Base-by-base conservation (phyloP, 331 rosid genomes). In the Acacia pycnantha region DNA sequence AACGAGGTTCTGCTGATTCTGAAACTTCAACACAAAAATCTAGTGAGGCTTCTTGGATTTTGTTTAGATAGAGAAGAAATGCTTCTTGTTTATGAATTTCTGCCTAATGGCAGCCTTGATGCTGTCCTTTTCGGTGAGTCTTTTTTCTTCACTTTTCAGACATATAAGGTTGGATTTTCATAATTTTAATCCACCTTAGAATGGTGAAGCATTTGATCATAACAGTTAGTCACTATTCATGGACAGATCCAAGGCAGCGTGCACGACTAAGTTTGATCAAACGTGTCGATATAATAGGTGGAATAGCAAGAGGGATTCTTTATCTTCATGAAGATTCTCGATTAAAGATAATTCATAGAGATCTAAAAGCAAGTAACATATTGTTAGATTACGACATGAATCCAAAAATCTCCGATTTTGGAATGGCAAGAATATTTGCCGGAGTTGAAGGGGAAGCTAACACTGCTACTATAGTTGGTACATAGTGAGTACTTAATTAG, bases 281-380 rank as follows among this genome's bases (percentile, higher is more conserved):
- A 50, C 85, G 90, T 6, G 3, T 78, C 6, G 59, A 87, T 27
- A 85, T 90, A 53, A 79, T 88, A 16, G 16, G 22, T 15, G 91
- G 91, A 37, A 68, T 89, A 41, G 89, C 89, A 2, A 48, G 83
- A 73, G 92, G 90, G 35, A 33, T 85, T 54, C 76, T 91, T 31
- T 91, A 91, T 73, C 88, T 91, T 69, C 92, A 84, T 12, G 91
- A 91, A 83, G 91, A 89, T 53, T 91, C 94, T 16, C 76, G 89
- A 40, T 76, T 89, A 6, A 83, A 67, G 74, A 86, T 89, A 19
- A 84, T 91, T 66, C 91, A 87, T 4, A 81, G 88, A 19, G 94
- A 87, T 67, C 31, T 90, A 8, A 90, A 90, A 84, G 86, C 87
- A 26, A 86, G 92, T 56, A 91, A 91, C 46, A 65, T 91, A 3